Percentiles rank a stretch among this genome's conserved stretches.
Evolutionary conservation across 179 eudicot genomes (phyloP).

Genomic region (Gypsophila paniculata): DNA sequence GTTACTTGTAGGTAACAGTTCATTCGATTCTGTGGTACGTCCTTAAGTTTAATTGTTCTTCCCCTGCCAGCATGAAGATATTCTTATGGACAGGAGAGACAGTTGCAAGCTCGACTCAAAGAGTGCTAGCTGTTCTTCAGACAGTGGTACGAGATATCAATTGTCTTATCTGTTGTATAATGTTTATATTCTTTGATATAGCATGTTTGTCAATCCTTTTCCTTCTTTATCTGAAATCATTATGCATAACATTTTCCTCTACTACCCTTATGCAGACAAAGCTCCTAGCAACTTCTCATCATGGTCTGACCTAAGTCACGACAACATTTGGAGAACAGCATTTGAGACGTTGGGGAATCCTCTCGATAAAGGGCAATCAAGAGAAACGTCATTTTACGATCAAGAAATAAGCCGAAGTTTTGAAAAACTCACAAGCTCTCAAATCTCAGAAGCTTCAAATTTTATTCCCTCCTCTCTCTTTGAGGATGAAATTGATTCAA

Average conservation of each 20-base stretch:
- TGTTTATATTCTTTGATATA: conserved; percentile 6
- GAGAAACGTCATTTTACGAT: conserved; percentile 12
- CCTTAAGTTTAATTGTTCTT: conserved; percentile 5
- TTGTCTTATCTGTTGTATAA: conserved; percentile 2
- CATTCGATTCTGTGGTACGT: conserved; percentile 1
- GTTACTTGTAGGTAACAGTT: not conserved
- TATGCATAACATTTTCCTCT: conserved; percentile 4
- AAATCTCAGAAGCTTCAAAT: conserved; percentile 1
- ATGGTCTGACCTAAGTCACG: conserved; percentile 20
- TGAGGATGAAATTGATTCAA: conserved; percentile 22
- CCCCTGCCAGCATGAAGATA: conserved; percentile 22
- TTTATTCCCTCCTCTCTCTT: not conserved
- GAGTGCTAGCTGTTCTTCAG: conserved; percentile 24
- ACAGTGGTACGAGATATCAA: conserved; percentile 23
- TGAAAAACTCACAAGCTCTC: conserved; percentile 4
- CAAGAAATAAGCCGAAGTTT: conserved; percentile 13
- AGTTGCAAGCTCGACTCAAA: conserved; percentile 20
- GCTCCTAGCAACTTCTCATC: conserved; percentile 15
- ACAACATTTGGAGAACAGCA: conserved; percentile 14
- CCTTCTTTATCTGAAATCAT: conserved; percentile 8
- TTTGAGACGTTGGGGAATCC: conserved; percentile 11
- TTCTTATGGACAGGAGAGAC: conserved; percentile 12
- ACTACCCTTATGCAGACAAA: conserved; percentile 21
- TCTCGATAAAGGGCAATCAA: conserved; percentile 6
- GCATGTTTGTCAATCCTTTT: not conserved